Evolutionary conservation across 2,329 filamentous ascomycete species (phyloP).

Genomic region (Helotiales sp.): DNA sequence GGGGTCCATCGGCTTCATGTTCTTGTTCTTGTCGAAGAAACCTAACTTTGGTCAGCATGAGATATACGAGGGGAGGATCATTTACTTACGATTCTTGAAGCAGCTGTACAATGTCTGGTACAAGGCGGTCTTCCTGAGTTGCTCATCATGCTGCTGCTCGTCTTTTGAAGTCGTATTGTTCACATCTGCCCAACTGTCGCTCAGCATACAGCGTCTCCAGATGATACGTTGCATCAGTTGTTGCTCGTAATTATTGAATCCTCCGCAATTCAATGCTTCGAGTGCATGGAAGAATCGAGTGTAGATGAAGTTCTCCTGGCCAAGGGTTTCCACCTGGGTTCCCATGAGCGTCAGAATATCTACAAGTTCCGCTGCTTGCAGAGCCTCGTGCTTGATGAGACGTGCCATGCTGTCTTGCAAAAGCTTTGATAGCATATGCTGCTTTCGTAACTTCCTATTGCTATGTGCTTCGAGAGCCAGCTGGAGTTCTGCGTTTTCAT

Average conservation of each 20-base stretch:
- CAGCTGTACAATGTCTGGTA: conserved; percentile 70
- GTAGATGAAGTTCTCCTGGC: conserved; percentile 52
- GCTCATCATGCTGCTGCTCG: conserved; percentile 68
- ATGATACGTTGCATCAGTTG: conserved; percentile 66
- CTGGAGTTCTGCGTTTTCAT: conserved; percentile 77
- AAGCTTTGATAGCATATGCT: conserved; percentile 70
- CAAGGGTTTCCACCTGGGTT: conserved; percentile 46
- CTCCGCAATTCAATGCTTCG: conserved; percentile 50
- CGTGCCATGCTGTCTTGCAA: conserved; percentile 73
- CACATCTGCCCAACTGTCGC: conserved; percentile 82
- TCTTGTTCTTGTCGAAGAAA: conserved; percentile 47
- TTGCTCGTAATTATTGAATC: conserved; percentile 60
- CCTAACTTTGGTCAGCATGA: conserved; percentile 40
- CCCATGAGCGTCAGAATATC: conserved; percentile 80
- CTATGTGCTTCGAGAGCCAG: conserved; percentile 69
- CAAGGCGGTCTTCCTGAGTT: conserved; percentile 68
- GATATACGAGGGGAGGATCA: conserved; percentile 5
- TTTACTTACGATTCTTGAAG: conserved; percentile 65
- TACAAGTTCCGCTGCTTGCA: conserved; percentile 69
- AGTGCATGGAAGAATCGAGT: conserved; percentile 70
- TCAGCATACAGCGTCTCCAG: conserved; percentile 85
- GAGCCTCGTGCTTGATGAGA: conserved; percentile 72
- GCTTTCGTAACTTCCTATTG: conserved; percentile 58
- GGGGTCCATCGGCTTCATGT: conserved; percentile 55
- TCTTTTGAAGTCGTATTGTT: conserved; percentile 78